These are phyloP conservation scores for Bipolaris sorokiniana DNA, from an alignment of 2,329 filamentous ascomycete species.

Conservation along the genomic window DNA sequence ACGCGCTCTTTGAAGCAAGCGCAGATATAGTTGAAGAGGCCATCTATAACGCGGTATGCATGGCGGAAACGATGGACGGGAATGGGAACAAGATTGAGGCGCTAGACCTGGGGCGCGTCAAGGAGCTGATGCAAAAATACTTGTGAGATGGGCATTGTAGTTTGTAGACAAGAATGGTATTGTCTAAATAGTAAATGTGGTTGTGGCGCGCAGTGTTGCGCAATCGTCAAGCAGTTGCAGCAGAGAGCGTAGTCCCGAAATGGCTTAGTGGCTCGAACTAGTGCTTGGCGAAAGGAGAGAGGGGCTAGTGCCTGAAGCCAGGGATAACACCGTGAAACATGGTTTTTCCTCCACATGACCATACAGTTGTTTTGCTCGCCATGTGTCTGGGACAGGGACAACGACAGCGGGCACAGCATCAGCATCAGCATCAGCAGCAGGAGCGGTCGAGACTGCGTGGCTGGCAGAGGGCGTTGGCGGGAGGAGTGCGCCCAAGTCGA, in stretches of 20 bases:
- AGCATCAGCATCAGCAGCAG: not conserved
- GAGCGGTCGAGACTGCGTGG: not conserved
- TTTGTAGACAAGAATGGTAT: not conserved
- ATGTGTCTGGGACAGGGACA: not conserved
- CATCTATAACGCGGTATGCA: slow-evolving; percentile 68
- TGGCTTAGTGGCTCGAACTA: not conserved
- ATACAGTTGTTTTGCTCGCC: not conserved
- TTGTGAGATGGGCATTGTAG: slow-evolving; percentile 18
- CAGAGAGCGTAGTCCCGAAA: not conserved
- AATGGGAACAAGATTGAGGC: slow-evolving; percentile 54
- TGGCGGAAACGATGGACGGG: slow-evolving; percentile 65
- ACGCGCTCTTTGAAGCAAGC: slow-evolving; percentile 66
- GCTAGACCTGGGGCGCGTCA: slow-evolving; percentile 44
- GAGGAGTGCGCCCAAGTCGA: not conserved
- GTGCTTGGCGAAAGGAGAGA: not conserved
- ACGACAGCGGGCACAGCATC: not conserved
- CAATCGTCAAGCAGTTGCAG: not conserved
- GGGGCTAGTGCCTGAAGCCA: not conserved
- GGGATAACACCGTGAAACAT: not conserved
- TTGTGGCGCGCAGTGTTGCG: not conserved
- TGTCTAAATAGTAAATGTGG: not conserved
- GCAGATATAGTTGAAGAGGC: slow-evolving; percentile 70
- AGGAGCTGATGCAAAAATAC: slow-evolving; percentile 47
- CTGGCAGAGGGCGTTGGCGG: not conserved
- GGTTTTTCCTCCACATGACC: not conserved